Base-by-base conservation (phyloP, 306 rosid species). In the Corylus avellana region DNA sequence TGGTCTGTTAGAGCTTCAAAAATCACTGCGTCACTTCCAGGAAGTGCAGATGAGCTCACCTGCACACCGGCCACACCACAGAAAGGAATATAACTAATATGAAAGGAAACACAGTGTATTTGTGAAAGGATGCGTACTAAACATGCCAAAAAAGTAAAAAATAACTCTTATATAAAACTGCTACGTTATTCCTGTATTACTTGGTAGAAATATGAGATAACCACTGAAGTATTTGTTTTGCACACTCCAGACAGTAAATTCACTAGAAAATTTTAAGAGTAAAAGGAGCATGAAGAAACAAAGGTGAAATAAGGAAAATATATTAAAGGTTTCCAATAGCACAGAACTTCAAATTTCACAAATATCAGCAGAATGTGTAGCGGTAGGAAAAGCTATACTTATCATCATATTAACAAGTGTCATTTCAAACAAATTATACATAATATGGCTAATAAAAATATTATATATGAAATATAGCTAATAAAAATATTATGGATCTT, bases 31-130 rank as follows among this genome's bases (percentile, higher is more conserved):
- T 51, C 79, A 51, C 76, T 71, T 29, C 59, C 73, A 54, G 74
- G 74, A 25, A 49, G 84, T 73, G 54, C 78, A 64, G 89, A 69
- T 37, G 78, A 66, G 20, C 67, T 80, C 79, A 57, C 88, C 96
- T 91, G 93, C 78, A 77, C 73, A 83, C 54, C 78, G 82, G 27
- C 74, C 77, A 78, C 12, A 37, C 44, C 63, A 82, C 62, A 67
- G 75, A 64, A 67, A 27, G 54, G 14, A 51, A 64, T 59, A 32
- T 27, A 55, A 54, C 48, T 55, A 32, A 63, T n/a, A 61, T 79
- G 54, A 17, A 67, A 42, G 3, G 42, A 58, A 61, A 18, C 20
- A n/a, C 2, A 50, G 0, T 22, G 6, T 48, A 18, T 46, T 18
- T 74, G 4, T 37, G 2, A 29, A 44, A 25, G 67, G 35, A 72